phyloP scores from a whole-genome alignment of 2,329 filamentous ascomycete species.

The Aspergillus japonicus region DNA sequence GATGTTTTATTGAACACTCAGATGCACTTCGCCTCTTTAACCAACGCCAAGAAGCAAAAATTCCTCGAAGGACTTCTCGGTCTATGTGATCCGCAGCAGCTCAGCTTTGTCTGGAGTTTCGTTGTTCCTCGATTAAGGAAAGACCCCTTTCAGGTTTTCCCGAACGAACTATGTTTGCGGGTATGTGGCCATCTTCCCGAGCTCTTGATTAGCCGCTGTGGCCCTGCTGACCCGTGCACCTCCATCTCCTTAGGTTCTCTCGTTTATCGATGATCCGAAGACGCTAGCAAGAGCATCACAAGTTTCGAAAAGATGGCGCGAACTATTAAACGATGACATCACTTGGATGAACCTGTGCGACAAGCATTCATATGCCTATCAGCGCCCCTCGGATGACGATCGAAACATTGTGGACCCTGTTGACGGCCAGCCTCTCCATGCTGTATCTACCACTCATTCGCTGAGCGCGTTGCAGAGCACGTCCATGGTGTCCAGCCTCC shows the following conservation, averaged over 20 bases:
- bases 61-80: slow-evolving; percentile 86
- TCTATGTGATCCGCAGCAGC: slow-evolving; percentile 88
- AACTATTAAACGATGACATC: slow-evolving; percentile 91
- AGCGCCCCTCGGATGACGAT: slow-evolving; percentile 51
- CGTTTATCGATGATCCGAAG: slow-evolving; percentile 95
- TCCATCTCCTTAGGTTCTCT: slow-evolving; percentile 66
- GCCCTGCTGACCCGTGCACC: slow-evolving; percentile 15
- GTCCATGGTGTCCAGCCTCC: slow-evolving; percentile 27
- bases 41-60: slow-evolving; percentile 71
- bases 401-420: slow-evolving; percentile 38
- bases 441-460: slow-evolving; percentile 21
- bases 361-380: slow-evolving; percentile 93
- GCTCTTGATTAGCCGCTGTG: background rate
- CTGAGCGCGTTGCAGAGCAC: slow-evolving; percentile 26
- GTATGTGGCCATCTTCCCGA: slow-evolving; percentile 50
- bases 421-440: slow-evolving; percentile 27
- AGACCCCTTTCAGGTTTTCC: slow-evolving; percentile 88
- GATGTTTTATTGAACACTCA: slow-evolving; percentile 72
- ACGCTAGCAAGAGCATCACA: slow-evolving; percentile 90
- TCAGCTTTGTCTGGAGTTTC: slow-evolving; percentile 95
- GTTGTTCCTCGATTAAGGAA: slow-evolving; percentile 93
- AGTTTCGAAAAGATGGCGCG: slow-evolving; percentile 92
- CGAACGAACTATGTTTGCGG: slow-evolving; percentile 86
- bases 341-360: slow-evolving; percentile 98
- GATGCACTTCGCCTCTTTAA: slow-evolving; percentile 75